Evolutionary conservation across 208 protist species (phyloP).

Genomic region (Polymyxa betae): DNA sequence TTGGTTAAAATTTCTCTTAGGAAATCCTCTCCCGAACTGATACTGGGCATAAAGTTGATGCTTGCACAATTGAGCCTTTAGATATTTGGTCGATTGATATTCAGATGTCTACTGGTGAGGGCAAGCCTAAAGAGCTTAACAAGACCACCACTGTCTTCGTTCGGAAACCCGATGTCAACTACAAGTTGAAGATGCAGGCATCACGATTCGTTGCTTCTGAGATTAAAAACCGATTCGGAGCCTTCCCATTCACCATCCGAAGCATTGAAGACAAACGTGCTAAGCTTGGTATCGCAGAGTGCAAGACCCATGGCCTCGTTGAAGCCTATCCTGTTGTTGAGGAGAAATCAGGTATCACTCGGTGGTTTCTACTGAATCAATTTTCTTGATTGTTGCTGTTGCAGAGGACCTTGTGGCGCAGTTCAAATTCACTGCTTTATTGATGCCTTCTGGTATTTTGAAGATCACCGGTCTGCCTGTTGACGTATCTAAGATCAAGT

Average conservation of each 20-base stretch:
- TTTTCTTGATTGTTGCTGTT: not conserved
- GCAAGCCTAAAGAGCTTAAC: slow-evolving; percentile 83
- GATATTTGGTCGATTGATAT: slow-evolving; percentile 77
- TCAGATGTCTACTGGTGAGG: slow-evolving; percentile 77
- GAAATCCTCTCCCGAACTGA: slow-evolving; percentile 57
- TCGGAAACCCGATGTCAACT: slow-evolving; percentile 87
- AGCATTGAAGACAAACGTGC: slow-evolving; percentile 84
- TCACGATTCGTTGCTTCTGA: slow-evolving; percentile 89
- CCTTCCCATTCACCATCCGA: slow-evolving; percentile 87
- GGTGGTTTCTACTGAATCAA: not conserved
- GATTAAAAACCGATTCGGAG: slow-evolving; percentile 85
- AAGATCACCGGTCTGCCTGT: slow-evolving; percentile 58
- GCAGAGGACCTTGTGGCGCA: slow-evolving; percentile 62
- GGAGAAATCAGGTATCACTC: slow-evolving; percentile 65
- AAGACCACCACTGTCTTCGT: slow-evolving; percentile 90
- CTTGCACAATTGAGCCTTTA: slow-evolving; percentile 73
- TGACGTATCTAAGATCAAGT: slow-evolving; percentile 21
- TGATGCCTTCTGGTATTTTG: slow-evolving; percentile 60
- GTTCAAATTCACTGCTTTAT: slow-evolving; percentile 66
- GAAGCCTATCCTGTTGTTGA: slow-evolving; percentile 94
- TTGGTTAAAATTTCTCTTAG: not conserved
- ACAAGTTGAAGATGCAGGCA: slow-evolving; percentile 95
- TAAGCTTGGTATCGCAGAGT: slow-evolving; percentile 91
- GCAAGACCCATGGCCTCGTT: slow-evolving; percentile 90
- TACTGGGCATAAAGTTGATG: slow-evolving; percentile 88